Conservation (phyloP, 129 eudicot species). For the Helichrysum umbraculigerum region DNA sequence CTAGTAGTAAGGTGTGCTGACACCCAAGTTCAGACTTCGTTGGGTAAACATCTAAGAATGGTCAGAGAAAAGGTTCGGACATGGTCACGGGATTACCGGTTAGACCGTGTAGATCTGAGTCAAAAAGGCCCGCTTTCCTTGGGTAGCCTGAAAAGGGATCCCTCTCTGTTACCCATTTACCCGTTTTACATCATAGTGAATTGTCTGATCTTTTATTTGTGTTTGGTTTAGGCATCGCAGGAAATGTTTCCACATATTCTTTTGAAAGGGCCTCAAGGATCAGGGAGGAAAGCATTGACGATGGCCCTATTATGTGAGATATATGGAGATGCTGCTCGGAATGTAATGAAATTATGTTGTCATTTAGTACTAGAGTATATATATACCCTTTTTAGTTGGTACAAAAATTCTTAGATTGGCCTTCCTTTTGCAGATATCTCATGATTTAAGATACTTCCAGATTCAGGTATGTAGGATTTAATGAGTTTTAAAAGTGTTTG, state of each 20-base stretch:
- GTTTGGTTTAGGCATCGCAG: conserved; percentile 44
- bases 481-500: background rate
- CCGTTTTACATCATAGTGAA: too few relatives aligned
- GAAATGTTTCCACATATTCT: conserved; percentile 70
- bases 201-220: background rate
- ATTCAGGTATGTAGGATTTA: conserved; percentile 58
- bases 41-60: too few relatives aligned
- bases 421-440: conserved; percentile 57
- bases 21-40: too few relatives aligned
- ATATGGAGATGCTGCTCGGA: conserved; percentile 56
- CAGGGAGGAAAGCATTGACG: conserved; percentile 71
- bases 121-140: too few relatives aligned
- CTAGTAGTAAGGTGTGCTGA: too few relatives aligned
- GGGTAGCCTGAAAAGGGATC: too few relatives aligned
- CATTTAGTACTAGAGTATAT: background rate
- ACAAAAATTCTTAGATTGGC: background rate
- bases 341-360: conserved; percentile 39
- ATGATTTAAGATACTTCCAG: conserved; percentile 69
- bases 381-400: background rate
- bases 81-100: too few relatives aligned
- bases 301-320: conserved; percentile 71
- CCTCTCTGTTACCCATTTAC: too few relatives aligned
- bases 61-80: too few relatives aligned
- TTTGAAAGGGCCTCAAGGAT: conserved; percentile 73
- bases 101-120: too few relatives aligned